Conservation (phyloP, 306 rosid species). For the Gastrolobium bilobum region DNA sequence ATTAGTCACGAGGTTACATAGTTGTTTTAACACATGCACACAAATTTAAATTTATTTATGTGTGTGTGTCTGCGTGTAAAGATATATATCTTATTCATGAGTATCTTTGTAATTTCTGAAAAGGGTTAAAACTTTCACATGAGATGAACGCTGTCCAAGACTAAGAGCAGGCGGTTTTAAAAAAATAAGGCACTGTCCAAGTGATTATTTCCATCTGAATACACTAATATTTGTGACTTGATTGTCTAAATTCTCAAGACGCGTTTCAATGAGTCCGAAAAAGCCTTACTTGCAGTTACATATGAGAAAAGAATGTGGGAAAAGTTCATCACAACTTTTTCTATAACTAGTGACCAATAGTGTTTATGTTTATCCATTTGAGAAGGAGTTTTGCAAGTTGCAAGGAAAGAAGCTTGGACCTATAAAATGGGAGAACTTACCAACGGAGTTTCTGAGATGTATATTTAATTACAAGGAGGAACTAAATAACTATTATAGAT, state of each 20-base stretch:
- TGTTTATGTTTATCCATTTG: not conserved
- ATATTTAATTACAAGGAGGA: constrained; percentile 9
- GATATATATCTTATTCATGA: constrained; percentile 16
- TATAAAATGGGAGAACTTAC: constrained; percentile 3
- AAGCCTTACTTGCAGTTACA: constrained; percentile 32
- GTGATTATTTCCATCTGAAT: constrained; percentile 30
- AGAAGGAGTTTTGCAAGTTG: constrained; percentile 13
- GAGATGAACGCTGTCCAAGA: constrained; percentile 38
- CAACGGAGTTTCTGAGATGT: not conserved
- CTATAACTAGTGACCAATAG: not conserved
- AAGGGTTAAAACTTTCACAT: constrained; percentile 47
- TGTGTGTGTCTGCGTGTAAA: not conserved
- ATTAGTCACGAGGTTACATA: constrained; percentile 52
- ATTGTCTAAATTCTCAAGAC: constrained; percentile 36
- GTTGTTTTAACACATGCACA: constrained; percentile 29
- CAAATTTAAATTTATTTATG: not conserved
- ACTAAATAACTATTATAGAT: not conserved
- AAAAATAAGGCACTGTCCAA: constrained; percentile 9
- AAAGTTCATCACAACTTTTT: constrained; percentile 22
- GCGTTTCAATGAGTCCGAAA: constrained; percentile 29
- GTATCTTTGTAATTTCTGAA: constrained; percentile 22
- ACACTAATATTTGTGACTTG: not conserved
- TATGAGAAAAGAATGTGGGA: constrained; percentile 39
- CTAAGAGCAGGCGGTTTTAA: not conserved
- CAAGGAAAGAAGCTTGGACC: constrained; percentile 10